These are phyloP conservation scores for Penicillium soppii DNA, from an alignment of 495 filamentous ascomycete species.

Conservation along the genomic window DNA sequence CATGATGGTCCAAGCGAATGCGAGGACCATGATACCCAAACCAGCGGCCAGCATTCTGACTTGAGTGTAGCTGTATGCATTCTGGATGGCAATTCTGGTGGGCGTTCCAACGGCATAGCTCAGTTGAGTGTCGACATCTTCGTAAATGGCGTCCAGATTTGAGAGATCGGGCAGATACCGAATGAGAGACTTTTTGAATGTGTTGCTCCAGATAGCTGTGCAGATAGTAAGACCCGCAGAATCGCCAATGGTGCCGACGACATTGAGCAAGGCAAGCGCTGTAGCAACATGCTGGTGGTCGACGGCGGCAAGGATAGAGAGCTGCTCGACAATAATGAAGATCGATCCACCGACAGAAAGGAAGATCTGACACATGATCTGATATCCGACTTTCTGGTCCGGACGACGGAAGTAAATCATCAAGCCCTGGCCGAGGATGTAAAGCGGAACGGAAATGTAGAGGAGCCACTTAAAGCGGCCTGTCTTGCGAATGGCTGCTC, in stretches of 20 bases:
- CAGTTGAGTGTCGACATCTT: constrained; percentile 42
- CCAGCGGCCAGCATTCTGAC: constrained; percentile 49
- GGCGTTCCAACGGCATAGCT: constrained; percentile 47
- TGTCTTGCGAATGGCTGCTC: constrained; percentile 49
- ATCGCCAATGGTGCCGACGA: constrained; percentile 61
- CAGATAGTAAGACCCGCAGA: constrained; percentile 60
- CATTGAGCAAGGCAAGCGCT: constrained; percentile 57
- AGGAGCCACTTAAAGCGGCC: constrained; percentile 52
- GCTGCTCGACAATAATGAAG: constrained; percentile 60
- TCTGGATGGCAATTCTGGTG: constrained; percentile 48
- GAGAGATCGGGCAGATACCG: constrained; percentile 51
- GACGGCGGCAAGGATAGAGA: constrained; percentile 62
- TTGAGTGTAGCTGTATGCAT: constrained; percentile 55
- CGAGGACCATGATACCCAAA: constrained; percentile 41
- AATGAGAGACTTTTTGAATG: constrained; percentile 53
- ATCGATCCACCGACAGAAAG: constrained; percentile 62
- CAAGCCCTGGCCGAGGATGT: constrained; percentile 53
- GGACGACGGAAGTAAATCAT: constrained; percentile 65
- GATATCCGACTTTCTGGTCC: constrained; percentile 54
- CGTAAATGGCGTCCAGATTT: constrained; percentile 51
- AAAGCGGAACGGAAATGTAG: constrained; percentile 56
- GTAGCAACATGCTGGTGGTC: constrained; percentile 63
- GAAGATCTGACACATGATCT: constrained; percentile 71
- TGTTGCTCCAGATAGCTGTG: constrained; percentile 60
- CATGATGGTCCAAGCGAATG: constrained; percentile 37